These are phyloP conservation scores for Trichoderma arundinaceum DNA, from an alignment of 2,329 filamentous ascomycete species.

Conservation along the genomic window DNA sequence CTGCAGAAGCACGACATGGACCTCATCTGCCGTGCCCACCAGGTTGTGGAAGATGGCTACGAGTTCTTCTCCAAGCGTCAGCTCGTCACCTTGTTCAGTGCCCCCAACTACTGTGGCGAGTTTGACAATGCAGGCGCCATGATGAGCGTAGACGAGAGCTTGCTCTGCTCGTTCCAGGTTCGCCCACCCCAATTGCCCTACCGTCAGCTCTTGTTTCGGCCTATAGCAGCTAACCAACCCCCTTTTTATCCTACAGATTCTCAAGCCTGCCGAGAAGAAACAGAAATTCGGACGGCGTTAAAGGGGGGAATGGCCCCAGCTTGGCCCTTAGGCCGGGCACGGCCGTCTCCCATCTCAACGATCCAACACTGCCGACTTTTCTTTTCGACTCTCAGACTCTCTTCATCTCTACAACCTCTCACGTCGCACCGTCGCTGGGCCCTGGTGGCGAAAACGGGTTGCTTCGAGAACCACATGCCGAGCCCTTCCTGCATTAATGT, in stretches of 20 bases:
- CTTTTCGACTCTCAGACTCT: constrained; percentile 33
- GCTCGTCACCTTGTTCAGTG: constrained; percentile 95
- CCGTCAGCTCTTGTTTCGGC: neutral
- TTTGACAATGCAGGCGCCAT: constrained; percentile 99
- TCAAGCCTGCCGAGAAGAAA: constrained; percentile 99
- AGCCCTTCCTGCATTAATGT: constrained; percentile 31
- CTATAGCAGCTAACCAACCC: neutral
- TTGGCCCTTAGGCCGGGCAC: constrained; percentile 28
- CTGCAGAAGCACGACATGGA: constrained; percentile 99
- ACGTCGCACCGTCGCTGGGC: constrained; percentile 31
- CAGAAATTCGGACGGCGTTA: constrained; percentile 99
- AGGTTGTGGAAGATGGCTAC: constrained; percentile 98
- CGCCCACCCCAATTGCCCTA: neutral
- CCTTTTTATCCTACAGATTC: constrained; percentile 64
- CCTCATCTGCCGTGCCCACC: constrained; percentile 96
- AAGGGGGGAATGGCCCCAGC: constrained; percentile 43
- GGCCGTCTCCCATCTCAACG: constrained; percentile 37
- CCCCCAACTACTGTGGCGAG: constrained; percentile 98
- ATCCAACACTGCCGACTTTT: constrained; percentile 17
- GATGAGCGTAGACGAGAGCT: constrained; percentile 99
- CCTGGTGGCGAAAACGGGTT: constrained; percentile 31
- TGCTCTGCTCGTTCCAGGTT: constrained; percentile 99
- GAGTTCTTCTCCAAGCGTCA: constrained; percentile 99
- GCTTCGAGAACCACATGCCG: constrained; percentile 28
- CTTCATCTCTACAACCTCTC: constrained; percentile 33